Evolutionary conservation across 2,329 filamentous ascomycete genomes (phyloP).

Genomic region (Microcyclosporella mali): DNA sequence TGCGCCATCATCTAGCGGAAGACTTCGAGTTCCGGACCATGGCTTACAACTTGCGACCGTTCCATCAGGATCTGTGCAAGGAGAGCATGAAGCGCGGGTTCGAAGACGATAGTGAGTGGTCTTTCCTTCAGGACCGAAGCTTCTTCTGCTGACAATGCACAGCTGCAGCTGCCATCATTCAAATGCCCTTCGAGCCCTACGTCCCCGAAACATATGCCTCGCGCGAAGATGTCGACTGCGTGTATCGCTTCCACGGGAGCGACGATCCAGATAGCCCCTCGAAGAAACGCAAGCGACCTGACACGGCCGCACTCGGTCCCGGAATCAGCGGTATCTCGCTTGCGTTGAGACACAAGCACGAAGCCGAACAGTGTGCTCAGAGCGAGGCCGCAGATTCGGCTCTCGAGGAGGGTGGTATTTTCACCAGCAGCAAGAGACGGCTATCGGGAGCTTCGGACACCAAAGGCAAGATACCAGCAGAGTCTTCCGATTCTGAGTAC

Average conservation of each 20-base stretch:
- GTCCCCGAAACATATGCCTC: conserved; percentile 22
- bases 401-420: too few relatives aligned
- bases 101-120: conserved; percentile 37
- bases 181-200: conserved; percentile 25
- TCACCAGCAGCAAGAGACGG: not conserved
- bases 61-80: conserved; percentile 37
- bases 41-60: conserved; percentile 33
- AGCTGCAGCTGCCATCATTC: conserved; percentile 29
- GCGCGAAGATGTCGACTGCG: conserved; percentile 15
- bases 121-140: not conserved
- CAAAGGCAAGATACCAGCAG: not conserved
- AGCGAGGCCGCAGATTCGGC: not conserved
- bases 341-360: not conserved
- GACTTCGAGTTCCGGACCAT: conserved; percentile 34
- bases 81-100: conserved; percentile 35
- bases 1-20: conserved; percentile 34
- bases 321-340: not conserved
- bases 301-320: not conserved
- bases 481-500: conserved; percentile 7
- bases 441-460: not conserved
- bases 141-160: not conserved
- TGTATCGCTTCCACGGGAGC: conserved; percentile 14
- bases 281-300: conserved; percentile 4
- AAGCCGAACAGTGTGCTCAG: not conserved
- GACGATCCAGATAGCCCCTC: conserved; percentile 2